Evolutionary conservation across 176 grass and related monocot genomes (phyloP), one percentile per base, ranked within the genome.

Genomic region (Eleusine indica): DNA sequence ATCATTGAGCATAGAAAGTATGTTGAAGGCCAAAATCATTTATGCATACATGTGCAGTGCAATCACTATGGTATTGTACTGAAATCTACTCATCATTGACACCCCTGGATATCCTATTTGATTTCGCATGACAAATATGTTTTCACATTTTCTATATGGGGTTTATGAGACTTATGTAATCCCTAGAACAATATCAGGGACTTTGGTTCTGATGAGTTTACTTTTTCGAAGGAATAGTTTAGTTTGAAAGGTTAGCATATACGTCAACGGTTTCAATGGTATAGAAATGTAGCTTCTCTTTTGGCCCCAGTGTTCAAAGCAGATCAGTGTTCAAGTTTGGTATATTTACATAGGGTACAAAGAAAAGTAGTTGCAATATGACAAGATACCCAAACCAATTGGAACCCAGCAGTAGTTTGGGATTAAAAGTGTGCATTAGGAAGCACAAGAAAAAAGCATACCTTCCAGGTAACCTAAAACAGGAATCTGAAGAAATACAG

Each of bases 381-480:
- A 25, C 41, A 76, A 66, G 60, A 46, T 54, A 66, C 3, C 9
- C n/a, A 41, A 22, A 51, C 63, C 17, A 35, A 76, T 16, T 19
- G 12, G 41, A 40, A 42, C 1, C 1, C 10, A 4, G 16, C 13
- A 70, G 73, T 13, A 35, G 68, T 47, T 63, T 39, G 46, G 12
- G 76, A 38, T 56, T 18, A 66, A 49, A 58, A 19, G 1, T 3
- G 68, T 19, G n/a, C 28, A 22, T 48, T 58, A 75, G 3, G 5
- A 68, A 73, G 39, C 37, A 60, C 0, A 18, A 5, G 3, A 25
- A 54, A 21, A 7, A 61, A 11, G 39, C 48, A 25, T 90, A 95
- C 96, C 89, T 87, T 94, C 94, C 43, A 98, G 83, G 81, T 90
- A 98, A 73, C 82, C 87, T 82, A 98, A 90, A 86, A 87, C 70